Evolutionary conservation across 768 basidiomycete genomes (phyloP).

Genomic region (Tremella fuciformis): DNA sequence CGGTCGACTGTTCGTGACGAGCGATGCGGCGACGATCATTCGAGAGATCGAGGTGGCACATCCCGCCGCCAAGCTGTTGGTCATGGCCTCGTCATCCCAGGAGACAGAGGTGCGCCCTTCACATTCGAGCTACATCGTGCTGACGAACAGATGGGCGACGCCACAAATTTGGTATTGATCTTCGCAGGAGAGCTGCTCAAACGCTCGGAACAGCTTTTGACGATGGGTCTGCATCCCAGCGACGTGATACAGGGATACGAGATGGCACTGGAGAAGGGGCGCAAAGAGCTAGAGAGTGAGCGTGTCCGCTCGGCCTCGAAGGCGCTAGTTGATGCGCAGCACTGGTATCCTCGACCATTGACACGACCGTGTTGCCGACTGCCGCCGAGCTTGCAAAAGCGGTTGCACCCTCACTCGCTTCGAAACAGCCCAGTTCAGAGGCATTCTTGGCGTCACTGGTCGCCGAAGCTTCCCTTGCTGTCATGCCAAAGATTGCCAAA

Average conservation of each 20-base stretch:
- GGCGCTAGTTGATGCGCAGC: slow-evolving; percentile 19
- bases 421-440: slow-evolving; percentile 95
- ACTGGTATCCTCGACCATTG: slow-evolving; percentile 25
- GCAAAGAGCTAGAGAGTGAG: slow-evolving; percentile 86
- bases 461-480: slow-evolving; percentile 84
- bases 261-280: slow-evolving; percentile 75
- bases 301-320: slow-evolving; percentile 24
- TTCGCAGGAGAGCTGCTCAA: slow-evolving; percentile 92
- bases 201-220: slow-evolving; percentile 82
- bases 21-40: slow-evolving; percentile 98
- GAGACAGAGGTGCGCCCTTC: slow-evolving; percentile 71
- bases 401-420: slow-evolving; percentile 86
- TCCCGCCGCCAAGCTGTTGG: slow-evolving; percentile 97
- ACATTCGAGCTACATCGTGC: neutral
- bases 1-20: slow-evolving; percentile 91
- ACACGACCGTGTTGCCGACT: slow-evolving; percentile 63
- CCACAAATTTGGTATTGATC: slow-evolving; percentile 92
- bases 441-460: slow-evolving; percentile 76
- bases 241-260: slow-evolving; percentile 95
- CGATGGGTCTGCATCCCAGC: slow-evolving; percentile 96
- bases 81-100: slow-evolving; percentile 96
- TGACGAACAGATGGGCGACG: slow-evolving; percentile 80
- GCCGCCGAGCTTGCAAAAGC: slow-evolving; percentile 66
- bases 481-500: slow-evolving; percentile 74
- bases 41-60: slow-evolving; percentile 97